Percentiles rank a stretch among this genome's conserved stretches.
Conservation (phyloP, 108 stramenopile species). For the Cylindrotheca fusiformis region DNA sequence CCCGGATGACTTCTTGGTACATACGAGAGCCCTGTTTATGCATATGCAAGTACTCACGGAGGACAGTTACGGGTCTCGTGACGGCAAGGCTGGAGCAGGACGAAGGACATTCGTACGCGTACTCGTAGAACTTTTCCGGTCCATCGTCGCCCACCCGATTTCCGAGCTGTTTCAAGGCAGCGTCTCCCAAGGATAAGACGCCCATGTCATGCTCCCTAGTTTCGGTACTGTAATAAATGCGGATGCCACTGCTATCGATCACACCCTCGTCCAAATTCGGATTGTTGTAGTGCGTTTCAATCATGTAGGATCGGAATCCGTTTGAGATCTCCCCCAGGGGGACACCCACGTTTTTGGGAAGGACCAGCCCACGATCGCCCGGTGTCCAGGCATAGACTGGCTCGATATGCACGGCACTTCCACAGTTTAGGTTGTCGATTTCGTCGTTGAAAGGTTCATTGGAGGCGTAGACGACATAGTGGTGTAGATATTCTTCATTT, state of each 20-base stretch:
- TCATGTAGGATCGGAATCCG: conserved; percentile 23
- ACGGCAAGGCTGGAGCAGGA: conserved; percentile 32
- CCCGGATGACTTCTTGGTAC: conserved; percentile 37
- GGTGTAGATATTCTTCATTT: conserved; percentile 41
- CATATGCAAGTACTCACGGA: conserved; percentile 53
- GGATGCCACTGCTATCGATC: conserved; percentile 43
- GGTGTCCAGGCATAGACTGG: conserved; percentile 45
- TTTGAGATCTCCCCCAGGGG: conserved; percentile 21
- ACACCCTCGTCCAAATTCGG: conserved; percentile 20
- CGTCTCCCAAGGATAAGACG: conserved; percentile 40
- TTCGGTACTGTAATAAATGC: conserved; percentile 36
- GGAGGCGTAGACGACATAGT: conserved; percentile 26
- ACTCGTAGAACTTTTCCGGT: too few species aligned
- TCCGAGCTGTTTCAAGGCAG: conserved; percentile 21
- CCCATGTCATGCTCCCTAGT: conserved; percentile 35
- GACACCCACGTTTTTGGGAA: conserved; percentile 41
- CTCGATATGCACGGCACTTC: not conserved
- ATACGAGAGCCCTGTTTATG: conserved; percentile 39
- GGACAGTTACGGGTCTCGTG: conserved; percentile 34
- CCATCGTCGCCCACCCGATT: conserved; percentile 24
- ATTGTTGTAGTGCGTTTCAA: conserved; percentile 55
- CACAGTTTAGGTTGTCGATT: not conserved
- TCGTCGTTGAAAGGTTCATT: not conserved
- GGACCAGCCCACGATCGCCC: conserved; percentile 27
- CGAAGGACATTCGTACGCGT: conserved; percentile 41